Conservation (phyloP, 306 rosid species). For the Prunus armeniaca region DNA sequence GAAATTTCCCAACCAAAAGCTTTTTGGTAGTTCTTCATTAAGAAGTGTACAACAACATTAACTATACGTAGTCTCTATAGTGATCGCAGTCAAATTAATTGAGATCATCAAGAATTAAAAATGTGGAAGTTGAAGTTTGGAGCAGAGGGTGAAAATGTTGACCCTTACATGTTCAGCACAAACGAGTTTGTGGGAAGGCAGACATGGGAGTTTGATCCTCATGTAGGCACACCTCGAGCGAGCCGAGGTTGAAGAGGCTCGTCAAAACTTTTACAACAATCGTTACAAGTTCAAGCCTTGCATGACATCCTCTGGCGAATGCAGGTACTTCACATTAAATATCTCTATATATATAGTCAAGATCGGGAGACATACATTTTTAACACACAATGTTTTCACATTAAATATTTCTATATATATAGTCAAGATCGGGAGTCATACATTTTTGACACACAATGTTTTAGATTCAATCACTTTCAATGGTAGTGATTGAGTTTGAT, state of each 20-base stretch:
- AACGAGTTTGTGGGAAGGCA: constrained; percentile 9
- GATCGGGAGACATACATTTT: not conserved
- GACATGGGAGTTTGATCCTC: constrained; percentile 6
- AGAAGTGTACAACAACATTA: not conserved
- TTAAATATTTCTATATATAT: not conserved
- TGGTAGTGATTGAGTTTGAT: too few relatives aligned
- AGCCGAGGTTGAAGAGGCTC: constrained; percentile 15
- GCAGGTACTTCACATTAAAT: not conserved
- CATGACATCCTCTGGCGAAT: not conserved
- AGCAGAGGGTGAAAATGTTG: not conserved
- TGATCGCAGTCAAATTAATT: not conserved
- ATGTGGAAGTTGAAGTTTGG: constrained; percentile 2
- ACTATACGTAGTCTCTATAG: not conserved
- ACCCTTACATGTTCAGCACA: constrained; percentile 8
- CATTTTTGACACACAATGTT: too few relatives aligned
- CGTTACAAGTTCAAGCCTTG: not conserved
- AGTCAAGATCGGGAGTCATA: not conserved
- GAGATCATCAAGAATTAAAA: not conserved
- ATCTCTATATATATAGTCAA: not conserved
- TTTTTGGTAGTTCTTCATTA: not conserved
- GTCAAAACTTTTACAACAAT: constrained; percentile 7
- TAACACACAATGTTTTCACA: too few relatives aligned
- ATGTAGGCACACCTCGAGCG: constrained; percentile 17
- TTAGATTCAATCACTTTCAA: too few relatives aligned
- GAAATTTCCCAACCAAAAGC: not conserved